Evolutionary conservation across 2,329 filamentous ascomycete species (phyloP), one percentile per base, ranked within the genome.

Genomic region (Cadophora luteo-olivacea): DNA sequence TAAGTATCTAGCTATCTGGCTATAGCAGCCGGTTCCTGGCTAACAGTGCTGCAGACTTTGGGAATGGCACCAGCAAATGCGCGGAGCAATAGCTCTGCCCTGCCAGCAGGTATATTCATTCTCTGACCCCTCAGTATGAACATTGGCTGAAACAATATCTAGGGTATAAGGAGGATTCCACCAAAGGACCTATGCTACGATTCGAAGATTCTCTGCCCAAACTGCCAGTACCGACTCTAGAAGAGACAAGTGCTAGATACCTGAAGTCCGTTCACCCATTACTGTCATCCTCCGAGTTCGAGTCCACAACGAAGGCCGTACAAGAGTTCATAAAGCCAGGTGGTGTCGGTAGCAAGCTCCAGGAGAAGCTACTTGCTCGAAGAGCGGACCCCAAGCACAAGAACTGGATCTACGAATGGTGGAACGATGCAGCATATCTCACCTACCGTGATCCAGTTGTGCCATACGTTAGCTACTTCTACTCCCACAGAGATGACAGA

Each of bases 401-500:
- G 83, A 99, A 98, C 83, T 99, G 96, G 96, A 86, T 99, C 67
- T 90, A 91, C 75, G 95, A 99, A 75, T 99, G 96, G 96, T 99
- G 96, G 96, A 98, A 99, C 80, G 89, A 97, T 64, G 89, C 90
- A 4, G 96, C 96, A 68, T 99, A 99, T 82, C 89, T 99, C 73
- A 87, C 83, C 73, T 98, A 98, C 84, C 92, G 95, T 73, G 96
- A 98, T 80, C 96, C 96, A 12, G 93, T 99, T 58, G 92, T 98
- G 22, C 96, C 96, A 70, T 99, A 98, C 79, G 96, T 99, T 77
- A 97, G 93, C 81, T 99, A 99, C 87, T 99, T 99, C 84, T 99
- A 99, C 85, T 97, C 94, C 66, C 95, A 98, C 84, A 89, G 93
- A 74, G 96, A 99, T 81, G 97, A 99, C 82, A 90, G 93, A 75